Percentiles rank a stretch among this genome's conserved stretches.
Evolutionary conservation across 2,329 filamentous ascomycete species (phyloP).

Genomic region (Parastagonospora nodorum): DNA sequence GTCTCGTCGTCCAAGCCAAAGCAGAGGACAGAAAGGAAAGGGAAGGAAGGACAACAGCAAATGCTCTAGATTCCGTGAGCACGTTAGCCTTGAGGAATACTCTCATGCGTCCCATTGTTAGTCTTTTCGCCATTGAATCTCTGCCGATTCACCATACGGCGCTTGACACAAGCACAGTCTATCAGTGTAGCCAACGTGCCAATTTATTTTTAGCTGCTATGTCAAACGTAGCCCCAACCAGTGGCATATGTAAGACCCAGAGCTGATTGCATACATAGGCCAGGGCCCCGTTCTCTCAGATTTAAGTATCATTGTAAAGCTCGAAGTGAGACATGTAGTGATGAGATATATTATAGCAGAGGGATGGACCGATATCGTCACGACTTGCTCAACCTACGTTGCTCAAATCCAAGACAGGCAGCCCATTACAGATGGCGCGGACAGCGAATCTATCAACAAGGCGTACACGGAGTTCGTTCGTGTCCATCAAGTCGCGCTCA

Average conservation of each 20-base stretch:
- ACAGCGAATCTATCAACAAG: slow-evolving; percentile 10
- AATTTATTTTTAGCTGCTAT: slow-evolving; percentile 3
- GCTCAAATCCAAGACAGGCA: slow-evolving; percentile 5
- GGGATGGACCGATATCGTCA: slow-evolving; percentile 18
- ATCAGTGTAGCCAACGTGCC: not conserved
- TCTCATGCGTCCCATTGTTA: no score
- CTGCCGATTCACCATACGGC: no score
- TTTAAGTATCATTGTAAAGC: slow-evolving; percentile 3
- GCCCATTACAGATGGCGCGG: slow-evolving; percentile 4
- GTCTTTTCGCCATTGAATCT: no score
- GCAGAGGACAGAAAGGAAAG: no score
- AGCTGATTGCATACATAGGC: slow-evolving; percentile 10
- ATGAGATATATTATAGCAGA: no score
- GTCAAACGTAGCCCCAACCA: slow-evolving; percentile 9
- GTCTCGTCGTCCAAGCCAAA: no score
- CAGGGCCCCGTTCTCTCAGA: slow-evolving; percentile 14
- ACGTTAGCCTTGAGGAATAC: no score
- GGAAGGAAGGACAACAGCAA: no score
- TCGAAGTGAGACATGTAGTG: no score
- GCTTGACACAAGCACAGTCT: no score
- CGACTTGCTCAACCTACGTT: slow-evolving; percentile 6
- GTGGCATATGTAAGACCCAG: slow-evolving; percentile 12
- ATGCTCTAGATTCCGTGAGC: no score
- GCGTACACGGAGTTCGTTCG: slow-evolving; percentile 22
- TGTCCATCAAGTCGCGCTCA: slow-evolving; percentile 18